These are phyloP conservation scores for Serendipita sp. DNA, from an alignment of 768 basidiomycete species.

Conservation along the genomic window DNA sequence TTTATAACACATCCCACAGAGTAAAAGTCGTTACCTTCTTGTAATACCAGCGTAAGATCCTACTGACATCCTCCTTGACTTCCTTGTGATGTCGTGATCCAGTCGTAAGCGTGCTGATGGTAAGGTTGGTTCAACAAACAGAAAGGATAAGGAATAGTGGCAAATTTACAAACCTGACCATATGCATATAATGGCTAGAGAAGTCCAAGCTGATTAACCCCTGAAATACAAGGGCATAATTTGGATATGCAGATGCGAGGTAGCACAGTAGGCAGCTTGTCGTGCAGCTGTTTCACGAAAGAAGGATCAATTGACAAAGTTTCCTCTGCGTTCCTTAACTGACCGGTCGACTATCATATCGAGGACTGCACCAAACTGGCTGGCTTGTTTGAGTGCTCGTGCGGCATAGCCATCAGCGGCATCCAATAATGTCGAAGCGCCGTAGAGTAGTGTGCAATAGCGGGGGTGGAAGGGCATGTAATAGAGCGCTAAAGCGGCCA, in stretches of 20 bases:
- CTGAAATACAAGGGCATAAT: slow-evolving; percentile 27
- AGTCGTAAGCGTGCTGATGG: slow-evolving; percentile 24
- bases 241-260: slow-evolving; percentile 25
- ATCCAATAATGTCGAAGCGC: slow-evolving; percentile 27
- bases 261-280: slow-evolving; percentile 31
- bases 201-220: slow-evolving; percentile 34
- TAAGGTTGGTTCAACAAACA: neutral
- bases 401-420: slow-evolving; percentile 31
- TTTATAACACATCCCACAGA: neutral
- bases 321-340: slow-evolving; percentile 5
- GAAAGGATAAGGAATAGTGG: neutral
- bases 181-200: slow-evolving; percentile 33
- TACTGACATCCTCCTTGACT: slow-evolving; percentile 26
- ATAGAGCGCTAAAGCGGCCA: slow-evolving; percentile 25
- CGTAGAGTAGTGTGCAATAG: slow-evolving; percentile 27
- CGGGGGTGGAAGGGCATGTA: slow-evolving; percentile 29
- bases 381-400: slow-evolving; percentile 26
- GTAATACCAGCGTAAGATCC: slow-evolving; percentile 31
- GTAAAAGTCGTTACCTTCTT: slow-evolving; percentile 22
- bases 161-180: slow-evolving; percentile 27
- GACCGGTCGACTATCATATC: slow-evolving; percentile 36
- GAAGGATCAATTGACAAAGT: neutral
- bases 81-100: slow-evolving; percentile 30
- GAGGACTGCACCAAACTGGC: slow-evolving; percentile 30
- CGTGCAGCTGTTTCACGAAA: slow-evolving; percentile 22